These are phyloP conservation scores for Coemansia sp. DNA, from an alignment of 192 early-diverging fungal genomes.

Conservation along the genomic window DNA sequence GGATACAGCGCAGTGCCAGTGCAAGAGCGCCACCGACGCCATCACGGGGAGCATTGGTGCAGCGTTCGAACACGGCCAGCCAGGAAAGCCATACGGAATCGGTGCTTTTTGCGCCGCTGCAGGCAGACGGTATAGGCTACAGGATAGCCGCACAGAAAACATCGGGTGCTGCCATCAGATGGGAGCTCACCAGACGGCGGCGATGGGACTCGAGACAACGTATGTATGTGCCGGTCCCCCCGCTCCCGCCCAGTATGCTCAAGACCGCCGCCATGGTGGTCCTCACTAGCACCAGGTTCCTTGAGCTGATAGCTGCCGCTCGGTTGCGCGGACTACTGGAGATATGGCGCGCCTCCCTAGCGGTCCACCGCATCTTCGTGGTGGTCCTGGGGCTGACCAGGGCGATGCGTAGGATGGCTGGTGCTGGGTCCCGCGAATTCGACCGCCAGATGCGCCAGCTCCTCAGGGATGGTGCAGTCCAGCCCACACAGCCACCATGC, in stretches of 20 bases:
- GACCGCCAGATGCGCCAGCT: constrained; percentile 36
- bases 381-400: constrained; percentile 39
- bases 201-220: constrained; percentile 22
- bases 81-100: background rate
- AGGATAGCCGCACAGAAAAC: background rate
- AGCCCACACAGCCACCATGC: background rate
- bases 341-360: constrained; percentile 38
- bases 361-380: constrained; percentile 19
- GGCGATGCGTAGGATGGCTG: constrained; percentile 7
- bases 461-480: constrained; percentile 11
- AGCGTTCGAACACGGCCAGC: background rate
- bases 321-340: constrained; percentile 15
- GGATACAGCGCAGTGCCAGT: background rate
- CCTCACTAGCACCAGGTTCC: constrained; percentile 12
- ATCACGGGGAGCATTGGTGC: background rate
- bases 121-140: constrained; percentile 9
- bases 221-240: constrained; percentile 26
- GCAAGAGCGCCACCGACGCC: background rate
- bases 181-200: constrained; percentile 33
- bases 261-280: constrained; percentile 29
- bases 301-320: constrained; percentile 9
- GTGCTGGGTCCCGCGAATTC: constrained; percentile 34
- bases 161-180: constrained; percentile 10
- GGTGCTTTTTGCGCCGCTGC: constrained; percentile 7
- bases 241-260: background rate